A percentile compares a stretch with the other conserved stretches of the same genome.
Evolutionary conservation across 352 stramenopile species (phyloP).

Genomic region (Pythium angustatum): DNA sequence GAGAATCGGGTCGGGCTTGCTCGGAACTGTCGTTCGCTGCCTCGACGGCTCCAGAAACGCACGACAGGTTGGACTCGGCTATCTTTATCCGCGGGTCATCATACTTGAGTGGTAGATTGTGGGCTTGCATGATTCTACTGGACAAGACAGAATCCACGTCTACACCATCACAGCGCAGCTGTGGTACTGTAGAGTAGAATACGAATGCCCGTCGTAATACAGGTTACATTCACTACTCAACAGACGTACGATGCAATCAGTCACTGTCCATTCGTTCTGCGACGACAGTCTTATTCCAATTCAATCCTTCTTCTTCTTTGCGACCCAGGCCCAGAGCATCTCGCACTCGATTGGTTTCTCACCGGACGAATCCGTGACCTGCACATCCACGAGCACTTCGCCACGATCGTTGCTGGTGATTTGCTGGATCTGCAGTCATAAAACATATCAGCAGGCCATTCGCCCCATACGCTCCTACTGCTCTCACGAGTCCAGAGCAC

Average conservation of each 20-base stretch:
- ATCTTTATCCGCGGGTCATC: constrained; percentile 14
- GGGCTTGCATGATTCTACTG: too few species aligned
- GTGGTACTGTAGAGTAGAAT: too few species aligned
- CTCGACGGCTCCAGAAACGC: background rate
- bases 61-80: too few species aligned
- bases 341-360: constrained; percentile 80
- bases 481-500: background rate
- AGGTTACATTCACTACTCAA: too few species aligned
- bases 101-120: too few species aligned
- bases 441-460: background rate
- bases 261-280: too few species aligned
- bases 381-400: constrained; percentile 65
- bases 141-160: too few species aligned
- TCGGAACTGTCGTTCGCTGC: background rate
- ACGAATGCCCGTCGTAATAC: too few species aligned
- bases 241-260: too few species aligned
- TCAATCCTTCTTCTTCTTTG: constrained; percentile 52
- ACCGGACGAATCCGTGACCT: constrained; percentile 70
- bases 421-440: constrained; percentile 36
- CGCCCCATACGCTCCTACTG: background rate
- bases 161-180: too few species aligned
- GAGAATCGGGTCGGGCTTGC: background rate
- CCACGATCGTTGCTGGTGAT: constrained; percentile 77
- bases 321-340: constrained; percentile 86
- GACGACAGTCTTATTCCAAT: too few species aligned